Evolutionary conservation across 2,329 filamentous ascomycete genomes (phyloP), one percentile per base, ranked within the genome.

Genomic region (Didymella exigua): DNA sequence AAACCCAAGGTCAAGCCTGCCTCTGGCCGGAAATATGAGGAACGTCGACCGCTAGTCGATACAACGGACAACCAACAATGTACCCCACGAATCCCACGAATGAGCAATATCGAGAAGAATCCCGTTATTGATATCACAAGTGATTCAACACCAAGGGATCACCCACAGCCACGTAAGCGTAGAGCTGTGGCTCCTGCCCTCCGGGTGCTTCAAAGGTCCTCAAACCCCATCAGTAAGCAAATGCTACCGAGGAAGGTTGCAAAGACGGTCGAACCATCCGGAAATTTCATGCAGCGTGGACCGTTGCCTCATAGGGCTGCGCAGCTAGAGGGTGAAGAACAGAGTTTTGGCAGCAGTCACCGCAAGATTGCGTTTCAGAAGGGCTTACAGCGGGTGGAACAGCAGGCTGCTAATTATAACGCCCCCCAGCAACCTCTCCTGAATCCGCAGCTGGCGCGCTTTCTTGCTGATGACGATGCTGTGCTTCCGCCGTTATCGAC

Each of bases 291-390:
- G 33, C 51, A 26, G 2, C 53, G 27, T n/a, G 54, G 46, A 0
- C 47, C 61, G 13, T 45, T 60, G 3, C 44, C 60, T 9, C 68
- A 66, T 43, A 69, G 75, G 34, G 55, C 61, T 36, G 78, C 73
- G 24, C 79, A 81, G 58, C 62, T 81, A 4, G 79, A 81, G 56
- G 69, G 71, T 3, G 66, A 77, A 14, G 78, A 79, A 52, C 60
- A 56, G n/a, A 70, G 72, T 1, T 76, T 75, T 41, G 62, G 74
- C 24, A 51, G 54, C 16, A 61, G 57, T 18, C 68, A 77, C 60
- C 72, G 75, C 14, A 68, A 69, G 24, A 65, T 70, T 26, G 75
- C 73, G 4, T 80, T 80, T 53, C 63, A 67, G 29, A 71, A 63
- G 44, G 69, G 65, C 6, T 52, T 76, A 26, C 63, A 61, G 34